Conservation (phyloP, 768 basidiomycete species). For the Rhodotorula graminis region DNA sequence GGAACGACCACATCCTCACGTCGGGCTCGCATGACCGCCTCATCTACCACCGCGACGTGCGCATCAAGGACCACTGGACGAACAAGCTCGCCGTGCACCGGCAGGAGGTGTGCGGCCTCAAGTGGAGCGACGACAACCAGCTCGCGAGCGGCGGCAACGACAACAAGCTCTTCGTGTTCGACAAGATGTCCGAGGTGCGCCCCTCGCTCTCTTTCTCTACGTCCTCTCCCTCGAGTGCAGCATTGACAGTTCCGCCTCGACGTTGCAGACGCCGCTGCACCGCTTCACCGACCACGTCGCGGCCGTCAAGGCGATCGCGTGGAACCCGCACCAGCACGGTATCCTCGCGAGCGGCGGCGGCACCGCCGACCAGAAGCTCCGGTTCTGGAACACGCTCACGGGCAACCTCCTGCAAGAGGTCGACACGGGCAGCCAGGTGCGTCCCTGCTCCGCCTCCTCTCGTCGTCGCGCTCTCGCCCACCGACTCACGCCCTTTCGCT, state of each 20-base stretch:
- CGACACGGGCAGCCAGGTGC: conserved; percentile 92
- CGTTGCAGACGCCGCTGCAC: conserved; percentile 61
- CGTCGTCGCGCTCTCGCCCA: too few species aligned
- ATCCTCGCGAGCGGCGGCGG: conserved; percentile 92
- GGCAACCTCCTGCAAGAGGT: conserved; percentile 74
- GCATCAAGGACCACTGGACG: conserved; percentile 63
- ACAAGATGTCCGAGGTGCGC: conserved; percentile 56
- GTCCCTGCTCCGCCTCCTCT: conserved; percentile 38
- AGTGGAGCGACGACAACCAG: conserved; percentile 63
- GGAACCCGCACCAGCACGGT: conserved; percentile 91
- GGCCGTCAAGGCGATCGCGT: conserved; percentile 95
- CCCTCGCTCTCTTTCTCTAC: too few species aligned
- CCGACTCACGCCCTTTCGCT: too few species aligned
- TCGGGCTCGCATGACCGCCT: conserved; percentile 86
- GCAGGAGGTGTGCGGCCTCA: conserved; percentile 93
- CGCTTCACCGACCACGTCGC: conserved; percentile 96
- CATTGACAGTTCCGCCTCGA: too few species aligned
- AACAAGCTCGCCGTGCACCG: conserved; percentile 57
- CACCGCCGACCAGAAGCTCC: conserved; percentile 96
- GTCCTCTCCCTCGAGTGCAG: conserved; percentile 48
- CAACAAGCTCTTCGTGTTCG: conserved; percentile 98
- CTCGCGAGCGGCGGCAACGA: conserved; percentile 96
- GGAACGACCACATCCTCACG: conserved; percentile 81
- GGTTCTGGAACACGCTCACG: conserved; percentile 91
- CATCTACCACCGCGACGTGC: conserved; percentile 88